Percentiles rank a stretch among this genome's conserved stretches.
phyloP scores from a whole-genome alignment of 2,329 filamentous ascomycete species.

The Tolypocladium tundrense region DNA sequence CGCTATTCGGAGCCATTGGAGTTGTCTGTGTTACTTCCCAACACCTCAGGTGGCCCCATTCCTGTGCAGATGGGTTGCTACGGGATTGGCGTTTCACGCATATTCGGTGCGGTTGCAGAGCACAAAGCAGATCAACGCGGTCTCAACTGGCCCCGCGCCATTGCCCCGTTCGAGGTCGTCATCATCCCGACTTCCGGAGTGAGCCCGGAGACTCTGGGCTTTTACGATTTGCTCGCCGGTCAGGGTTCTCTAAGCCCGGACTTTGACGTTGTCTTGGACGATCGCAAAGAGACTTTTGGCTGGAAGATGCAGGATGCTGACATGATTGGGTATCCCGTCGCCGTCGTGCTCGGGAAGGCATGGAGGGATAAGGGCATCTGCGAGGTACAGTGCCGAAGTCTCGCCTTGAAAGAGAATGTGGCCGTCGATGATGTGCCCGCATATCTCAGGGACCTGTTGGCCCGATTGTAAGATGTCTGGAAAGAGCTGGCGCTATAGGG shows the following conservation, averaged over 20 bases:
- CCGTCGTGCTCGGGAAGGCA: slow-evolving; percentile 65
- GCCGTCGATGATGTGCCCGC: slow-evolving; percentile 29
- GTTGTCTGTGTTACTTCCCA: slow-evolving; percentile 43
- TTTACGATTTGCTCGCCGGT: slow-evolving; percentile 52
- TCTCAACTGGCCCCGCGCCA: slow-evolving; percentile 76
- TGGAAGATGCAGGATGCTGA: slow-evolving; percentile 93
- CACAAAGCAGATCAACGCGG: slow-evolving; percentile 61
- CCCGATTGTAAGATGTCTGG: slow-evolving; percentile 30
- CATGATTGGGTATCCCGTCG: slow-evolving; percentile 74
- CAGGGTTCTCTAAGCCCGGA: slow-evolving; percentile 3
- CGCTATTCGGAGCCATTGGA: slow-evolving; percentile 71
- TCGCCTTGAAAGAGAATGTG: slow-evolving; percentile 53
- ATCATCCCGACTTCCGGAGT: slow-evolving; percentile 46
- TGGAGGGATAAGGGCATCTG: slow-evolving; percentile 51
- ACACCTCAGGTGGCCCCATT: slow-evolving; percentile 20
- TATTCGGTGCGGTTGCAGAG: slow-evolving; percentile 79
- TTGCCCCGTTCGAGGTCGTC: slow-evolving; percentile 74
- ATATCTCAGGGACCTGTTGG: slow-evolving; percentile 36
- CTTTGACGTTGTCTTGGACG: slow-evolving; percentile 64
- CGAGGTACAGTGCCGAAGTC: slow-evolving; percentile 69
- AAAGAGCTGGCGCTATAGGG: neutral
- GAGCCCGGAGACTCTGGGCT: slow-evolving; percentile 36
- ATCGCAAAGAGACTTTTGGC: slow-evolving; percentile 54
- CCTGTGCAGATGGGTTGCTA: slow-evolving; percentile 92
- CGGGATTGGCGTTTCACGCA: slow-evolving; percentile 84